Evolutionary conservation across 768 basidiomycete species (phyloP), one percentile per base, ranked within the genome.

Genomic region (Sporobolomyces pararoseus): DNA sequence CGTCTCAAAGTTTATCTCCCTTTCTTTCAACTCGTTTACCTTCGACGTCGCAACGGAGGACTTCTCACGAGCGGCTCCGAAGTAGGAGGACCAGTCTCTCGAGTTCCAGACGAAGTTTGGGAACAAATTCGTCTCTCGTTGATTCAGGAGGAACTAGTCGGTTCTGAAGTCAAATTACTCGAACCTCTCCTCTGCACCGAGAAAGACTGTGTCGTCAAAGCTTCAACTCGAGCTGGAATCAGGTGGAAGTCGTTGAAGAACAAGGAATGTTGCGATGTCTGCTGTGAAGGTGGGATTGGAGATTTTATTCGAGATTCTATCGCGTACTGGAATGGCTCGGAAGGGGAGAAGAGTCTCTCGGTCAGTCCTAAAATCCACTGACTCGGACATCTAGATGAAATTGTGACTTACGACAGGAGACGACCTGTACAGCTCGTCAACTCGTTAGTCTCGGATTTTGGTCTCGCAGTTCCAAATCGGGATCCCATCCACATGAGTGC

Each of bases 11-110:
- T 4, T 21, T 6, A 16, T 6, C 29, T 54, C 23, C 53, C 9
- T 12, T 54, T 54, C 53, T 54, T 54, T 32, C 32, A 32, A 12
- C 53, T 54, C 53, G 17, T 54, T 32, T 34, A 34, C 53, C 53
- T 54, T n/a, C 53, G 53, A 7, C 53, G 53, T 34, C 53, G 53
- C 21, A 32, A 13, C 31, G 29, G 53, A 23, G 17, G 13, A 4
- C 53, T 54, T 12, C 3, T n/a, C n/a, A 10, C 37, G 35, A 4
- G 5, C 23, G 31, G 6, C 13, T 7, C 4, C 10, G 21, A 14
- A 4, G 31, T 17, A 12, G 13, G 35, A 4, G 32, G 31, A 6
- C 9, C 32, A 13, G 34, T 35, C 13, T 17, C 31, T 27, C 27
- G 53, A 31, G 34, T 35, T 7, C 53, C 53, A 17, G 12, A 54